phyloP scores from a whole-genome alignment of 202 grass and related monocot genomes.

The Schoenoplectus triqueter region DNA sequence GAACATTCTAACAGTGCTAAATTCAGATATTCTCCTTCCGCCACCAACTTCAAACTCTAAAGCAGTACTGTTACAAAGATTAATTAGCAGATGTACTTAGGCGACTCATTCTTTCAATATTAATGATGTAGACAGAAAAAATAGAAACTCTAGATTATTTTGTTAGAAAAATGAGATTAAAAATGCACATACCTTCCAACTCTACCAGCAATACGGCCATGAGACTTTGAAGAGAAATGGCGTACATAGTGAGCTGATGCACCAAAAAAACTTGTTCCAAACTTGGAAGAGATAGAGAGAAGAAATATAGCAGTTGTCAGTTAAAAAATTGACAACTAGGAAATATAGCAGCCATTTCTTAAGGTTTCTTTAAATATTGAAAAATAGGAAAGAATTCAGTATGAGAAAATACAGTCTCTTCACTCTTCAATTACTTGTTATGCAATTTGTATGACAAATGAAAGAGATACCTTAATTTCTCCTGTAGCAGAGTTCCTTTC shows the following conservation, averaged over 20 bases:
- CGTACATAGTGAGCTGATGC: slow-evolving; percentile 80
- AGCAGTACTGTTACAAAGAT: slow-evolving; percentile 58
- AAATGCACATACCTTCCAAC: slow-evolving; percentile 79
- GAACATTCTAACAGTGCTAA: slow-evolving; percentile 83
- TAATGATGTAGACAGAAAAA: slow-evolving; percentile 30
- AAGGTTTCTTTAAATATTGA: slow-evolving; percentile 14
- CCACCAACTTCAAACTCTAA: slow-evolving; percentile 97
- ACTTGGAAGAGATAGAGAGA: slow-evolving; percentile 48
- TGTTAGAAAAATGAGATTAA: slow-evolving; percentile 28
- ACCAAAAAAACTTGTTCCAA: slow-evolving; percentile 81
- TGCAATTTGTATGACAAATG: neutral
- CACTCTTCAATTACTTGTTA: neutral
- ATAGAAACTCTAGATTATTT: slow-evolving; percentile 12
- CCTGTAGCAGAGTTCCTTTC: slow-evolving; percentile 81
- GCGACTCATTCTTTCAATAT: slow-evolving; percentile 28
- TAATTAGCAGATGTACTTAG: slow-evolving; percentile 26
- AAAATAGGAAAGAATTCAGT: neutral
- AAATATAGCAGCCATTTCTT: neutral
- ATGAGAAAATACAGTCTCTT: neutral
- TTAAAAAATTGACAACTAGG: neutral
- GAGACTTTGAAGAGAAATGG: slow-evolving; percentile 78
- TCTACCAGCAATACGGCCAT: slow-evolving; percentile 74
- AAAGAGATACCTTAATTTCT: slow-evolving; percentile 83
- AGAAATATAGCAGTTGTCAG: neutral
- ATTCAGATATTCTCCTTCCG: slow-evolving; percentile 86